These are phyloP conservation scores for Lentinula raphanica DNA, from an alignment of 768 basidiomycete genomes.

Conservation along the genomic window DNA sequence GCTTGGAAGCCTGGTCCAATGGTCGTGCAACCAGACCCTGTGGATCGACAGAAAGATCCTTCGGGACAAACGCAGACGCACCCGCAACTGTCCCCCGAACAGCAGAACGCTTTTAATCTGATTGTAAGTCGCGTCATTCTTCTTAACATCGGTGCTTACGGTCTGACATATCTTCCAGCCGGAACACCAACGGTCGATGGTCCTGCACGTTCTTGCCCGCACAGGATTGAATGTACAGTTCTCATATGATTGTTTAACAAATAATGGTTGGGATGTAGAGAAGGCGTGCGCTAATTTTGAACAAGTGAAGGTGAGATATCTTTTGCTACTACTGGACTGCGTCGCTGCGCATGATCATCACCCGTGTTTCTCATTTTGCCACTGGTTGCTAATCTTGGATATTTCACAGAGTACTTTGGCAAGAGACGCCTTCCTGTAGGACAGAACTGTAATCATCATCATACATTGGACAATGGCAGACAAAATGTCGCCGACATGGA, in stretches of 20 bases:
- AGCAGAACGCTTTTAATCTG: conserved; percentile 46
- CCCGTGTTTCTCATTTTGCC: conserved; percentile 13
- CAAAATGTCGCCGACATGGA: not conserved
- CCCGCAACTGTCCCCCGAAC: conserved; percentile 30
- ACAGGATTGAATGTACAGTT: conserved; percentile 79
- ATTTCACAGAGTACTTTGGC: conserved; percentile 38
- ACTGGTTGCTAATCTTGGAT: conserved; percentile 6
- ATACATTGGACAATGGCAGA: not conserved
- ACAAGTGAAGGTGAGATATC: conserved; percentile 63
- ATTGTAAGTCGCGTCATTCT: conserved; percentile 50
- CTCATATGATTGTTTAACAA: conserved; percentile 78
- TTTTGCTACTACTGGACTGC: too few relatives aligned
- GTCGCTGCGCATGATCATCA: too few relatives aligned
- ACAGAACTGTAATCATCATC: not conserved
- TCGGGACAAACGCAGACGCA: conserved; percentile 16
- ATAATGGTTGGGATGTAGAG: conserved; percentile 81
- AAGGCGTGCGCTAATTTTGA: conserved; percentile 82
- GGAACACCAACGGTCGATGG: conserved; percentile 63
- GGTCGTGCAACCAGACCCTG: conserved; percentile 53
- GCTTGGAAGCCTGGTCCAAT: conserved; percentile 77
- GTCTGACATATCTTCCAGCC: conserved; percentile 36
- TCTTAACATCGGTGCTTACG: conserved; percentile 6
- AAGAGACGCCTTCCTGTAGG: conserved; percentile 50
- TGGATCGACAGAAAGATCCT: not conserved
- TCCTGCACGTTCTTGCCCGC: conserved; percentile 62